Conservation (phyloP, 2,329 filamentous ascomycete species). For the Alternaria angustiovoidea region DNA sequence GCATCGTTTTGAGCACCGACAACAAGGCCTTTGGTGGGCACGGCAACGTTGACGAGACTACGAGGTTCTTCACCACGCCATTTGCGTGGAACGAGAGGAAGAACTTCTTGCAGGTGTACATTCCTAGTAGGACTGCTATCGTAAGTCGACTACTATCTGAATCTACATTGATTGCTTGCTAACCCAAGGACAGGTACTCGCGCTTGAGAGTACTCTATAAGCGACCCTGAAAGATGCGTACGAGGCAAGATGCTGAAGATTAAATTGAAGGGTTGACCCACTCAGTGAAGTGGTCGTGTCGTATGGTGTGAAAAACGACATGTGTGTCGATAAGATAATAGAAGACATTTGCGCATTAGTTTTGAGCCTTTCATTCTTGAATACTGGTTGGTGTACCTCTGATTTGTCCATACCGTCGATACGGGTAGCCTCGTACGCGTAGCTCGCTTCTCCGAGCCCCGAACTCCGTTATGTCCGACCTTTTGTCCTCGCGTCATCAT, state of each 20-base stretch:
- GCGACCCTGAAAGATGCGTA: neutral
- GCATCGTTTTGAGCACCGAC: conserved; percentile 85
- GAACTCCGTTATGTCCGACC: neutral
- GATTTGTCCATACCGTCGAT: neutral
- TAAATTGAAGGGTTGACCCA: neutral
- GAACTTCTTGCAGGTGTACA: conserved; percentile 93
- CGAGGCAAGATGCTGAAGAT: neutral
- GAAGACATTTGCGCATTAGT: neutral
- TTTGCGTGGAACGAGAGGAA: conserved; percentile 88
- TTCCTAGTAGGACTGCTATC: conserved; percentile 82
- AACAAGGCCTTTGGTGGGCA: conserved; percentile 79
- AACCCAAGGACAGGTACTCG: conserved; percentile 23
- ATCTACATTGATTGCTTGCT: neutral
- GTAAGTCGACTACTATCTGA: conserved; percentile 55
- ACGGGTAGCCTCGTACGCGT: neutral
- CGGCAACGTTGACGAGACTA: conserved; percentile 77
- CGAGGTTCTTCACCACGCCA: conserved; percentile 89
- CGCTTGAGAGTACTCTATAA: conserved; percentile 41
- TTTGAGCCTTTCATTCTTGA: neutral
- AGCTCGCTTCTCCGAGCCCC: neutral
- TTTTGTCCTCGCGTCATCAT: conserved; percentile 10
- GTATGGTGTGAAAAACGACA: neutral
- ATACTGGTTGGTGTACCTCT: neutral
- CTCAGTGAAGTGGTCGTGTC: neutral
- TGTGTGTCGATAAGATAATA: neutral